Conservation (phyloP, 1,284 basidiomycete genomes). For the Meira miltonrushii region DNA sequence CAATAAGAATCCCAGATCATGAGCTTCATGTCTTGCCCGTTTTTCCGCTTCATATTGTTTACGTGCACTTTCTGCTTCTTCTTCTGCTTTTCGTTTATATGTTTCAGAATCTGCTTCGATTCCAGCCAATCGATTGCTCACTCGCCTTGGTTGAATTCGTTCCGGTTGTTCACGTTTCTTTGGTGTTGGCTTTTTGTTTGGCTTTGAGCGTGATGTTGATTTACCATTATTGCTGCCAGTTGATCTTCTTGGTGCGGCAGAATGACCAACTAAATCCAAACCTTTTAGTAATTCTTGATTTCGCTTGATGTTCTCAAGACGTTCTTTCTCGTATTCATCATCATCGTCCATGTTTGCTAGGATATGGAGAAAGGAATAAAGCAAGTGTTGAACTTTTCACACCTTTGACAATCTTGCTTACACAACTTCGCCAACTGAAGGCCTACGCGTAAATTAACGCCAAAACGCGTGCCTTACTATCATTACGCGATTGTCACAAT, state of each 20-base stretch:
- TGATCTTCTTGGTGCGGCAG: slow-evolving; percentile 8
- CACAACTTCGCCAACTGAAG: no score
- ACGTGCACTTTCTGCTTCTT: slow-evolving; percentile 25
- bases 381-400: background rate
- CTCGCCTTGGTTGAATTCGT: slow-evolving; percentile 3
- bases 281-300: slow-evolving; percentile 46
- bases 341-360: slow-evolving; percentile 9
- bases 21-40: slow-evolving; percentile 32
- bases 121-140: slow-evolving; percentile 1
- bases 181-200: slow-evolving; percentile 6
- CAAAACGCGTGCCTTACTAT: no score
- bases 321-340: slow-evolving; percentile 30
- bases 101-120: slow-evolving; percentile 35
- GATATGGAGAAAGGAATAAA: no score
- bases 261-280: slow-evolving; percentile 30
- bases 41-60: slow-evolving; percentile 29
- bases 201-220: slow-evolving; percentile 15
- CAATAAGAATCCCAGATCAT: slow-evolving; percentile 27
- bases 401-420: background rate
- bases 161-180: background rate
- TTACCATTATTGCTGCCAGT: slow-evolving; percentile 20
- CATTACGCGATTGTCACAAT: no score
- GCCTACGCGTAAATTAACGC: no score
- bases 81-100: slow-evolving; percentile 33
- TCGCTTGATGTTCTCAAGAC: slow-evolving; percentile 45